Percentiles rank a stretch among this genome's conserved stretches.
phyloP scores from a whole-genome alignment of 345 rosid species.

The Linum lewisii region DNA sequence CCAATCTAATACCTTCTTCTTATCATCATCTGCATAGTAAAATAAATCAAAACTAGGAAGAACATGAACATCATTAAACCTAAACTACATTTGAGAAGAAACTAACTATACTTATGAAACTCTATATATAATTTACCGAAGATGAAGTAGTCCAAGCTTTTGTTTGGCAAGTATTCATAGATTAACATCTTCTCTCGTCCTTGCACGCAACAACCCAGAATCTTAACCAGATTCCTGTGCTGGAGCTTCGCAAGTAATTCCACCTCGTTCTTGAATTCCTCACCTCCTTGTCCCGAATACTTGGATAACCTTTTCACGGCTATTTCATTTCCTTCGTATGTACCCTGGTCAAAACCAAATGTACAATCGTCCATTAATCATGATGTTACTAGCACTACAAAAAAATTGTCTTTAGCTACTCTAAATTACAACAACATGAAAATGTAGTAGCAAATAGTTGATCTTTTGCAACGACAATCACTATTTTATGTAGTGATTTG shows the following conservation, averaged over 20 bases:
- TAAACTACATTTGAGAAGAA: too few relatives aligned
- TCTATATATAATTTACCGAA: slow-evolving; percentile 17
- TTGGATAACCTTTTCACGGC: slow-evolving; percentile 42
- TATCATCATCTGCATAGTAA: not conserved
- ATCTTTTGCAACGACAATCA: too few relatives aligned
- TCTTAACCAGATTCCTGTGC: slow-evolving; percentile 21
- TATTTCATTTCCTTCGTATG: slow-evolving; percentile 31
- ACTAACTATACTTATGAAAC: too few relatives aligned
- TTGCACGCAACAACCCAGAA: slow-evolving; percentile 12
- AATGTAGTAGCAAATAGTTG: too few relatives aligned
- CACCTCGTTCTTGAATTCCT: slow-evolving; percentile 40
- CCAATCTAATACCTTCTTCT: slow-evolving; percentile 9
- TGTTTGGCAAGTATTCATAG: slow-evolving; percentile 16
- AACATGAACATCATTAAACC: too few relatives aligned
- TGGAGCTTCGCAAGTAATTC: slow-evolving; percentile 17
- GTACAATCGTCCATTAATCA: too few relatives aligned
- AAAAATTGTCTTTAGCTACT: too few relatives aligned
- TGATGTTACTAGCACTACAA: too few relatives aligned
- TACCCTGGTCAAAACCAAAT: slow-evolving; percentile 22
- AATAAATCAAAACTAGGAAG: too few relatives aligned
- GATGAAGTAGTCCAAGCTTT: slow-evolving; percentile 18
- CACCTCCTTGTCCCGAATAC: slow-evolving; percentile 40
- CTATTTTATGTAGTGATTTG: too few relatives aligned
- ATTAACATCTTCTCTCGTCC: slow-evolving; percentile 11
- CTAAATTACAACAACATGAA: too few relatives aligned